phyloP scores from a whole-genome alignment of 495 filamentous ascomycete species.

The Hypoxylon rickii region DNA sequence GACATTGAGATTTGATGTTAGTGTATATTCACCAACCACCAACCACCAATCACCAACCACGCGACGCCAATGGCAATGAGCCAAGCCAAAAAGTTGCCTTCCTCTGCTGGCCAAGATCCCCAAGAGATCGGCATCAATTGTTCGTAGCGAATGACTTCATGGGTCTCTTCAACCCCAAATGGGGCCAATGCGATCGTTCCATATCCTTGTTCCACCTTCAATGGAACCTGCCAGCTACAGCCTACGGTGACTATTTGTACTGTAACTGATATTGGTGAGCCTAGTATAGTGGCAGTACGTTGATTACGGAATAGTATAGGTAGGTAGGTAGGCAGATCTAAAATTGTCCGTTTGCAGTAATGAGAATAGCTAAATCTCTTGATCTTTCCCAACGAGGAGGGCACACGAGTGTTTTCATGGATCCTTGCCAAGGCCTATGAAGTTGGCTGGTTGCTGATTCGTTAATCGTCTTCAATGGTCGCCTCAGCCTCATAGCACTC shows the following conservation, averaged over 20 bases:
- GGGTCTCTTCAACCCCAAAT: not conserved
- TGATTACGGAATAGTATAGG: too few relatives aligned
- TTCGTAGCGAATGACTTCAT: not conserved
- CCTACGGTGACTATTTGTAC: not conserved
- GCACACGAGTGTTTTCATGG: too few relatives aligned
- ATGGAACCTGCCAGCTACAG: not conserved
- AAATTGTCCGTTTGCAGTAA: not conserved
- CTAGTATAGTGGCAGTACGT: too few relatives aligned
- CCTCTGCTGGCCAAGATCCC: not conserved
- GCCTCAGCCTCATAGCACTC: constrained; percentile 16
- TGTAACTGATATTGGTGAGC: too few relatives aligned
- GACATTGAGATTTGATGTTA: too few relatives aligned
- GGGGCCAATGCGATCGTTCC: not conserved
- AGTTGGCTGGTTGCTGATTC: not conserved
- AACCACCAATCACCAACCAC: too few relatives aligned
- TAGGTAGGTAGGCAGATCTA: too few relatives aligned
- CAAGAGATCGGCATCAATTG: not conserved
- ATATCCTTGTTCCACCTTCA: not conserved
- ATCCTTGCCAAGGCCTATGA: not conserved
- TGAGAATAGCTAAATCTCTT: not conserved
- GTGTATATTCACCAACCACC: too few relatives aligned
- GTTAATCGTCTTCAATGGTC: not conserved
- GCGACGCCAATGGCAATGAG: too few relatives aligned
- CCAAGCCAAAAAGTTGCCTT: too few relatives aligned
- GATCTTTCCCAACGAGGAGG: too few relatives aligned